These are phyloP conservation scores for Inonotus hispidus DNA, from an alignment of 1,284 basidiomycete genomes.

Conservation along the genomic window DNA sequence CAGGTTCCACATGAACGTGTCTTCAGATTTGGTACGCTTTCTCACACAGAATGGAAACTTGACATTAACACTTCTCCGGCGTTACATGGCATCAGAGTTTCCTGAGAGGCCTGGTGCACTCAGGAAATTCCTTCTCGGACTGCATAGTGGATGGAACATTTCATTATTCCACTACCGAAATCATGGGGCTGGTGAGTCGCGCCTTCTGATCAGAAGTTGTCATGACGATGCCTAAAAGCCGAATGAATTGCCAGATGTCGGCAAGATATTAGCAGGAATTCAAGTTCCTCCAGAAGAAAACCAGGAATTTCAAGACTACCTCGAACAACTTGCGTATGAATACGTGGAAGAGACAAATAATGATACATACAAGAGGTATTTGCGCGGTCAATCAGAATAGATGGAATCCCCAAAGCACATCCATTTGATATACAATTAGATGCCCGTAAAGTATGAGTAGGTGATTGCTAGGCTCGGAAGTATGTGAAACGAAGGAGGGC, in stretches of 20 bases:
- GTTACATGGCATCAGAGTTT: slow-evolving; percentile 60
- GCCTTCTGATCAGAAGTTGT: neutral
- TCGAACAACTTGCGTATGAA: slow-evolving; percentile 77
- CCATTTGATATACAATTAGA: neutral
- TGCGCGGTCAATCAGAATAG: slow-evolving; percentile 32
- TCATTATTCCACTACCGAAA: slow-evolving; percentile 97
- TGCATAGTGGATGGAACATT: slow-evolving; percentile 90
- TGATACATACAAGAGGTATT: slow-evolving; percentile 76
- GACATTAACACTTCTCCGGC: neutral
- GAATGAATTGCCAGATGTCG: slow-evolving; percentile 51
- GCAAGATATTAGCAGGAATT: slow-evolving; percentile 89
- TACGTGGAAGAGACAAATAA: slow-evolving; percentile 95
- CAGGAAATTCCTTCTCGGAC: slow-evolving; percentile 79
- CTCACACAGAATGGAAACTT: slow-evolving; percentile 5
- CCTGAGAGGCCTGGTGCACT: slow-evolving; percentile 93
- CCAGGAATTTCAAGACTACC: slow-evolving; percentile 66
- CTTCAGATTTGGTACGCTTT: slow-evolving; percentile 82
- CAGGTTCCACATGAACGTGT: slow-evolving; percentile 81
- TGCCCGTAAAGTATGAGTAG: neutral
- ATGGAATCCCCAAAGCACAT: neutral
- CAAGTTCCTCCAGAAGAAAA: slow-evolving; percentile 77
- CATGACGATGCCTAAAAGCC: neutral
- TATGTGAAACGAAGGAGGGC: too few species aligned
- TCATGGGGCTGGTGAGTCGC: slow-evolving; percentile 80
- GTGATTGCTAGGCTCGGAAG: neutral